Evolutionary conservation across 2,329 filamentous ascomycete genomes (phyloP), one percentile per base, ranked within the genome.

Genomic region (Aspergillus tamarii): DNA sequence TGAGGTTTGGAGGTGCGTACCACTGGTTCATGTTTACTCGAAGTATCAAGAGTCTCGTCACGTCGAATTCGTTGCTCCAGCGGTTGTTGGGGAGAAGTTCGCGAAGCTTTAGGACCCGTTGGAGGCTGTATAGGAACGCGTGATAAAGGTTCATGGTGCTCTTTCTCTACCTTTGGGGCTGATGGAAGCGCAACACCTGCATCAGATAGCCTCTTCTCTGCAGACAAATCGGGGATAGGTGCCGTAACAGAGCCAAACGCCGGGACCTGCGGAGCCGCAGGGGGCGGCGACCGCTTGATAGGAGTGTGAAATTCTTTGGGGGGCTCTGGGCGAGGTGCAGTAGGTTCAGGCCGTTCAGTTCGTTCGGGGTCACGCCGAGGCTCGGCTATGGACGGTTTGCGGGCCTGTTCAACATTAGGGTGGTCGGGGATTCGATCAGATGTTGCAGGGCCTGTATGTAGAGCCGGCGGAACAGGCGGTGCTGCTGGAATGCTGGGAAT

Each of bases 61-160:
- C 68, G 72, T 45, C 72, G 70, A 26, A 65, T 34, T 16, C 71
- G 72, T 56, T 67, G 60, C 14, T 78, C 73, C 19, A 69, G 57
- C 4, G 67, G 57, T 26, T 68, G 67, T 43, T 71, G 69, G 12
- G 67, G 46, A 12, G 75, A 71, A 21, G 60, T 67, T 26, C 81
- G 73, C n/a, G 78, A 77, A 11, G 80, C 80, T 64, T 81, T 81
- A 10, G 81, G 81, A 12, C 77, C 78, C 10, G 80, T 82, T 12
- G 80, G 80, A 14, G 80, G 78, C 34, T 78, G 76, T 43, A 77
- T 73, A 2, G 70, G 57, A 4, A 67, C 64, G 4, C 69, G 67
- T 19, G 67, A 55, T 16, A 69, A 55, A 16, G 58, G 39, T 26
- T 75, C 72, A 61, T 57, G 56, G 1, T 66, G 71, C 32, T 74